phyloP scores from a whole-genome alignment of 2,329 filamentous ascomycete genomes.

The Ophiostoma himal-ulmi region DNA sequence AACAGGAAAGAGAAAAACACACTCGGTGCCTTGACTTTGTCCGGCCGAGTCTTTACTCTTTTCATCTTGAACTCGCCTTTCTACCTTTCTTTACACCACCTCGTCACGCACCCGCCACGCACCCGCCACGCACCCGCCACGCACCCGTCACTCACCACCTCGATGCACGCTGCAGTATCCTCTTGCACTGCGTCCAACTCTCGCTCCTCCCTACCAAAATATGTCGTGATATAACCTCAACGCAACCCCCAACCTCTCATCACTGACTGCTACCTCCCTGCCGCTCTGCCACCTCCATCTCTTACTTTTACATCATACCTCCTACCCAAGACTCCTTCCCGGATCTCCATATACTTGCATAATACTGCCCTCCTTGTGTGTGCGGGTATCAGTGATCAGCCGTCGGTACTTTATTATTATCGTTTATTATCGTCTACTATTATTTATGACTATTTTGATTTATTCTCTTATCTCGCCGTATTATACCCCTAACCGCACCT shows the following conservation, averaged over 20 bases:
- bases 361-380: slow-evolving; percentile 1
- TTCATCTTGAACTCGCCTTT: not conserved
- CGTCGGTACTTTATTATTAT: not conserved
- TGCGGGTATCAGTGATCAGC: slow-evolving; percentile 5
- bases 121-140: no score
- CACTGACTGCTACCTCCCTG: not conserved
- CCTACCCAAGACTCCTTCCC: slow-evolving; percentile 3
- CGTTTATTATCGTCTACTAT: not conserved
- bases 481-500: not conserved
- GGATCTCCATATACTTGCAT: slow-evolving; percentile 9
- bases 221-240: not conserved
- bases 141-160: not conserved
- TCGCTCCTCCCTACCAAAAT: not conserved
- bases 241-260: not conserved
- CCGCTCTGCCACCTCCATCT: not conserved
- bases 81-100: not conserved
- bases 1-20: not conserved
- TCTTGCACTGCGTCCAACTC: not conserved
- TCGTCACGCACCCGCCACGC: no score
- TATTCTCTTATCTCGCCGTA: not conserved
- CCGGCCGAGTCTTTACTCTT: not conserved
- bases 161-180: not conserved
- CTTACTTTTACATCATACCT: not conserved
- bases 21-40: not conserved
- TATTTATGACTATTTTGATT: not conserved